These are phyloP conservation scores for Pestalotiopsis sp. DNA, from an alignment of 2,329 filamentous ascomycete genomes.

Conservation along the genomic window DNA sequence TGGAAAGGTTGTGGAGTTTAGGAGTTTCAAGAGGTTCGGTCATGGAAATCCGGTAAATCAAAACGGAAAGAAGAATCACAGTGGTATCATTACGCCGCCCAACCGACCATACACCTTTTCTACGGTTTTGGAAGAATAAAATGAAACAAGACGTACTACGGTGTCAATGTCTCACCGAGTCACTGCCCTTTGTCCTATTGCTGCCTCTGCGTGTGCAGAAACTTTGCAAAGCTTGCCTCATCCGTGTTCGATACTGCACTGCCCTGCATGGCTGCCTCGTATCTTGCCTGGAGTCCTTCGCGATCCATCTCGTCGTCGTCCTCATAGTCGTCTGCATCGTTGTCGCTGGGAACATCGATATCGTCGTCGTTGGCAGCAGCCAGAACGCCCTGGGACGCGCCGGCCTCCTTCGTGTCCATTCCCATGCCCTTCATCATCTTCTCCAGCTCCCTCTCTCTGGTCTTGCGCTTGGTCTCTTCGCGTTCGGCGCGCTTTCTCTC, in stretches of 20 bases:
- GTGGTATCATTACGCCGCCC: slow-evolving; percentile 28
- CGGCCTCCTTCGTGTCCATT: slow-evolving; percentile 37
- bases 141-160: slow-evolving; percentile 7
- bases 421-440: slow-evolving; percentile 95
- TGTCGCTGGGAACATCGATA: slow-evolving; percentile 45
- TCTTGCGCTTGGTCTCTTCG: slow-evolving; percentile 71
- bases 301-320: slow-evolving; percentile 63
- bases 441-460: slow-evolving; percentile 79
- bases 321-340: slow-evolving; percentile 61
- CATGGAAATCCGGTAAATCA: slow-evolving; percentile 18
- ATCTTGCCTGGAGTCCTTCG: slow-evolving; percentile 73
- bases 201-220: slow-evolving; percentile 48
- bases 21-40: slow-evolving; percentile 13
- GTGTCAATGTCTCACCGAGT: slow-evolving; percentile 23
- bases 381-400: slow-evolving; percentile 29
- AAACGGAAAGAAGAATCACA: slow-evolving; percentile 14
- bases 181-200: slow-evolving; percentile 17
- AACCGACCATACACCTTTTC: not conserved
- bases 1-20: not conserved
- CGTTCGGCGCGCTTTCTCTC: slow-evolving; percentile 76
- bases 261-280: slow-evolving; percentile 72
- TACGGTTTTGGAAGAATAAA: not conserved
- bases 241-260: slow-evolving; percentile 53
- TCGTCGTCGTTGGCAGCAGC: slow-evolving; percentile 51
- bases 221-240: slow-evolving; percentile 66